phyloP scores from a whole-genome alignment of 805 yeast genomes.

The Wickerhamomyces sydowiorum region DNA sequence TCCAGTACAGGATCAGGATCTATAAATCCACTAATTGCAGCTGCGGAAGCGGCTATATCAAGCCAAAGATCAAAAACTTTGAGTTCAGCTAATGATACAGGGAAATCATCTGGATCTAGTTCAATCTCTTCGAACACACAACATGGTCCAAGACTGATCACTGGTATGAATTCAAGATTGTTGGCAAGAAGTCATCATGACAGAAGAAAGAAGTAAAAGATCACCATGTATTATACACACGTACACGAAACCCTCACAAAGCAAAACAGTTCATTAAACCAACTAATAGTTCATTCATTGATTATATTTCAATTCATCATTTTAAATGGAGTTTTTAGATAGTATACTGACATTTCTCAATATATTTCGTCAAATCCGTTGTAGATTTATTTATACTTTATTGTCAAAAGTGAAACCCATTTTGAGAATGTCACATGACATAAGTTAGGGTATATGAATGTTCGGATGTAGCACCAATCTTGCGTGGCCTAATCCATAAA shows the following conservation, averaged over 20 bases:
- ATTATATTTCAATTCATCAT: too few relatives aligned
- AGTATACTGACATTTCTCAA: too few relatives aligned
- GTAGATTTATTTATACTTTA: too few relatives aligned
- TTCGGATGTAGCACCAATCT: background rate
- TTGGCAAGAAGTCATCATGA: slow-evolving; percentile 50
- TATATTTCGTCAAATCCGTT: too few relatives aligned
- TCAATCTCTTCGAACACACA: background rate
- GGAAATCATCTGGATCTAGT: background rate
- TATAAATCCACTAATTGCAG: slow-evolving; percentile 15
- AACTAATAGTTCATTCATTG: too few relatives aligned
- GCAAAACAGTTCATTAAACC: slow-evolving; percentile 1
- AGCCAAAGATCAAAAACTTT: slow-evolving; percentile 6
- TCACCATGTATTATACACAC: background rate
- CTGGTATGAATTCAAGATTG: slow-evolving; percentile 56
- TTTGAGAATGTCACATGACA: background rate
- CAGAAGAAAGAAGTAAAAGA: slow-evolving; percentile 25
- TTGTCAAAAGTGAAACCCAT: too few relatives aligned
- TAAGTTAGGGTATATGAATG: background rate
- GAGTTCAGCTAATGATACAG: slow-evolving; percentile 5
- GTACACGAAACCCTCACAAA: too few relatives aligned
- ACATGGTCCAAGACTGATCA: slow-evolving; percentile 28
- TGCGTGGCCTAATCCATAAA: too few relatives aligned
- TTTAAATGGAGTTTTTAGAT: too few relatives aligned
- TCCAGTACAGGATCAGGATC: background rate
- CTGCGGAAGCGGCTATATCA: slow-evolving; percentile 19